Base-by-base conservation (phyloP, 2,329 filamentous ascomycete species). In the Coniochaeta sp. region DNA sequence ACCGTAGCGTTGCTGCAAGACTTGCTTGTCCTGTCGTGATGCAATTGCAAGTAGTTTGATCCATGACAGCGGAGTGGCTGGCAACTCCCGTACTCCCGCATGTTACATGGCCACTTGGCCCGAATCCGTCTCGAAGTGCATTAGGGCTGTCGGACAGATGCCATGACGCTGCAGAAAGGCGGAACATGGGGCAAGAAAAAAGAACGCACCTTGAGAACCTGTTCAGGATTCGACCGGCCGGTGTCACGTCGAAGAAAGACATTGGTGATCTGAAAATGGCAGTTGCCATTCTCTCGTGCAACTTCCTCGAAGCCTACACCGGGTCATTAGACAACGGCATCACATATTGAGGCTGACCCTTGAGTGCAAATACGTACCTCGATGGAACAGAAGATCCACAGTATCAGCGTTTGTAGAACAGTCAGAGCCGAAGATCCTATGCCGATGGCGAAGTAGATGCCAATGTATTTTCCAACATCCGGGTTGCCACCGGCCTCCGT, bases 321-420 rank as follows among this genome's bases (percentile, higher is more conserved):
- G 52, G 46, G 32, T 48, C 60, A 53, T 18, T n/a, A 27, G 10
- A 14, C 30, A 16, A 24, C 30, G n/a, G n/a, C n/a, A n/a, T n/a
- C n/a, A n/a, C 8, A 24, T 22, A 26, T 30, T 12, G 58, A 67
- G 48, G 67, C 62, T 31, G 18, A 33, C 32, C 28, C 32, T 45
- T 24, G 18, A 18, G 20, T 12, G 26, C 12, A 9, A 48, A 42
- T 5, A 65, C 71, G 50, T 74, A 89, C 87, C 81, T 99, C 94
- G 56, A 99, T 99, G 4, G 94, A 97, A 72, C 95, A 99, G 73
- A 99, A 97, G 58, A 99, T 97, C 94, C 94, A 99, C 26, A 99
- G 77, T 57, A 99, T 91, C 60, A 99, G 74, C 6, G 92, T 97
- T 70, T 97, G 94, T 27, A 95, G 65, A 38, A 97, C 90, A 3